These are phyloP conservation scores for Millerozyma acaciae DNA, from an alignment of 805 yeast genomes.

Conservation along the genomic window DNA sequence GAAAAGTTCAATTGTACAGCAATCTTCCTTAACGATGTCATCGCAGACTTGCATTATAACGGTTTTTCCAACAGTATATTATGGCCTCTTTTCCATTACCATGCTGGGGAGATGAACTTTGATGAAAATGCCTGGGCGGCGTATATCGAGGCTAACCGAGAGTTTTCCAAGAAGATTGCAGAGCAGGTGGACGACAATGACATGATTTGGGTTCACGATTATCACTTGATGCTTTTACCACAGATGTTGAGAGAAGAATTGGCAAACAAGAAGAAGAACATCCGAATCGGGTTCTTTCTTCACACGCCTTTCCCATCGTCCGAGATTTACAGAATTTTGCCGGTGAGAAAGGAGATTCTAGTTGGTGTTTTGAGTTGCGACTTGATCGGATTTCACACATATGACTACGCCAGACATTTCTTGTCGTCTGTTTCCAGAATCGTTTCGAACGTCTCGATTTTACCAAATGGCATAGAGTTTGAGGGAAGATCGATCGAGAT, in stretches of 20 bases:
- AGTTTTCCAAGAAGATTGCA: slow-evolving; percentile 74
- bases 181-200: slow-evolving; percentile 74
- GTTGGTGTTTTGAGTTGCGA: slow-evolving; percentile 92
- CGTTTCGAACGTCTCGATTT: slow-evolving; percentile 65
- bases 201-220: slow-evolving; percentile 96
- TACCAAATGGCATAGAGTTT: slow-evolving; percentile 87
- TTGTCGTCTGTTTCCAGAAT: slow-evolving; percentile 84
- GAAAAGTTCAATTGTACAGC: slow-evolving; percentile 87
- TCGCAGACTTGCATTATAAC: slow-evolving; percentile 94
- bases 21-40: slow-evolving; percentile 77
- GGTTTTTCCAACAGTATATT: slow-evolving; percentile 92
- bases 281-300: slow-evolving; percentile 85
- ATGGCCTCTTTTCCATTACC: slow-evolving; percentile 98
- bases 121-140: slow-evolving; percentile 99
- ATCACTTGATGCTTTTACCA: slow-evolving; percentile 93
- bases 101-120: slow-evolving; percentile 98
- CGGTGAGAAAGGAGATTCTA: slow-evolving; percentile 89
- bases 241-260: slow-evolving; percentile 72
- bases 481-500: slow-evolving; percentile 74
- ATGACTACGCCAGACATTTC: slow-evolving; percentile 96
- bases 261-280: slow-evolving; percentile 44
- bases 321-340: slow-evolving; percentile 92
- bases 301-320: slow-evolving; percentile 98
- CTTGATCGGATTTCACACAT: slow-evolving; percentile 96
- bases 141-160: slow-evolving; percentile 84